A percentile compares a stretch with the other conserved stretches of the same genome.
Conservation (phyloP, 805 yeast species). For the Candida quercuum region DNA sequence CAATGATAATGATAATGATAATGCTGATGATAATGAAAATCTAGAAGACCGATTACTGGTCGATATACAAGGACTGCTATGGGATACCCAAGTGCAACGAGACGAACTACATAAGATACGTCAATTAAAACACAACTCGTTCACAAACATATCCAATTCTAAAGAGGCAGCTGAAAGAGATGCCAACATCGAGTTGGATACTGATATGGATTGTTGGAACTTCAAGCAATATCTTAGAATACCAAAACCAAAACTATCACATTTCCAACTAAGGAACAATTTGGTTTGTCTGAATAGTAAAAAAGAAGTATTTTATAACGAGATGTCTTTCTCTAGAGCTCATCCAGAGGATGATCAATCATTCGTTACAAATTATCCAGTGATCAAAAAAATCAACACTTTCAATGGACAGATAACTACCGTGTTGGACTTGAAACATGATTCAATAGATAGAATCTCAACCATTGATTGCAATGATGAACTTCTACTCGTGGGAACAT, state of each 20-base stretch:
- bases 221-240: slow-evolving; percentile 32
- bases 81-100: slow-evolving; percentile 22
- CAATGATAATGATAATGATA: no score
- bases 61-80: slow-evolving; percentile 27
- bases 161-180: slow-evolving; percentile 14
- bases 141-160: slow-evolving; percentile 21
- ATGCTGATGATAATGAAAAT: no score
- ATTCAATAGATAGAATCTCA: slow-evolving; percentile 33
- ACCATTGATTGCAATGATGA: slow-evolving; percentile 40
- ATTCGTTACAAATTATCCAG: slow-evolving; percentile 3
- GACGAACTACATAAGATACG: slow-evolving; percentile 18
- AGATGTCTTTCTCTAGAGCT: not conserved
- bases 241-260: slow-evolving; percentile 45
- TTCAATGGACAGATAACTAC: slow-evolving; percentile 22
- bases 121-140: slow-evolving; percentile 19
- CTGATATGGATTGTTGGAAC: slow-evolving; percentile 1
- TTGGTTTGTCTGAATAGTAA: slow-evolving; percentile 26
- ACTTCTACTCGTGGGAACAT: slow-evolving; percentile 46
- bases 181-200: slow-evolving; percentile 7
- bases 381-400: slow-evolving; percentile 21
- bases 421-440: slow-evolving; percentile 30
- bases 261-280: slow-evolving; percentile 49
- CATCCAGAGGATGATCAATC: not conserved
- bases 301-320: slow-evolving; percentile 7
- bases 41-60: no score